Percentiles rank a stretch among this genome's conserved stretches.
phyloP scores from a whole-genome alignment of 140 eudicot species.

The Bidens hawaiensis region DNA sequence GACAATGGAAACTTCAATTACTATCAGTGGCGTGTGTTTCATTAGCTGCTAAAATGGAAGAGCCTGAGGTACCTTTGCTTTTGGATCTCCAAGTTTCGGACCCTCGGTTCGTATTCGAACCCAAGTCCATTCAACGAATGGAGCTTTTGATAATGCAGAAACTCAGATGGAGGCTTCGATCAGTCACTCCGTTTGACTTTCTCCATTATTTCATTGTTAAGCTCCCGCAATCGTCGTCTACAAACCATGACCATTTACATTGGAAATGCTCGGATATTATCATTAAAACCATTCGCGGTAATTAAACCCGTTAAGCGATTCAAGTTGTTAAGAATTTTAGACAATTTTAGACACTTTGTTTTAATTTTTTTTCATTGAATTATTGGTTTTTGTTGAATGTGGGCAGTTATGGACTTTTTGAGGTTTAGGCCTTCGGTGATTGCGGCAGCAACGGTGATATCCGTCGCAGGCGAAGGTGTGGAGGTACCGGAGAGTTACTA shows the following conservation, averaged over 20 bases:
- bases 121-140: slow-evolving; percentile 50
- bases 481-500: slow-evolving; percentile 35
- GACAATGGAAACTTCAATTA: slow-evolving; percentile 51
- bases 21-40: slow-evolving; percentile 59
- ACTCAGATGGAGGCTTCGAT: slow-evolving; percentile 54
- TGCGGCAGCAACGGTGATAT: slow-evolving; percentile 56
- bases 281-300: slow-evolving; percentile 52
- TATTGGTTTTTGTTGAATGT: slow-evolving; percentile 9
- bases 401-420: slow-evolving; percentile 45
- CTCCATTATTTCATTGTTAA: slow-evolving; percentile 38
- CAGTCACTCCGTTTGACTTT: slow-evolving; percentile 58
- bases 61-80: slow-evolving; percentile 38
- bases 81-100: slow-evolving; percentile 49
- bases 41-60: slow-evolving; percentile 69
- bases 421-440: slow-evolving; percentile 45
- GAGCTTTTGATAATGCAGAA: slow-evolving; percentile 53
- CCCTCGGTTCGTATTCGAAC: slow-evolving; percentile 41
- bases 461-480: slow-evolving; percentile 36
- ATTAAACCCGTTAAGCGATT: background rate
- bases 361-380: background rate
- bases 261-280: slow-evolving; percentile 42
- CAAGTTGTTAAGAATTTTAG: too few relatives aligned
- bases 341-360: background rate
- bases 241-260: background rate
- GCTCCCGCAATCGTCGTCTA: slow-evolving; percentile 9